phyloP scores from a whole-genome alignment of 192 early-diverging fungal species.

The Rhizophagus sp. region DNA sequence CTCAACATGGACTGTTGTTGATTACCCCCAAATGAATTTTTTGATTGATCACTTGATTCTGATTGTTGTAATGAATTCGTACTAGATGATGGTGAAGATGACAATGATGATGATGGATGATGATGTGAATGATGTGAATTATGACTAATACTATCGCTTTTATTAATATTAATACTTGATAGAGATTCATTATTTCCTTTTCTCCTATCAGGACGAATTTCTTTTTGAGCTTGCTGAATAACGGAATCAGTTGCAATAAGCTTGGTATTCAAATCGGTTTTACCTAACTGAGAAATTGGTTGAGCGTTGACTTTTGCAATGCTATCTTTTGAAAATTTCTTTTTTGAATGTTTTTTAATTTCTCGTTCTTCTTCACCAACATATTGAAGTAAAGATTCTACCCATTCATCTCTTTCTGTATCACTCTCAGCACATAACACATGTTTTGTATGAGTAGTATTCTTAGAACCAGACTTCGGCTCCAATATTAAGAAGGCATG shows the following conservation, averaged over 20 bases:
- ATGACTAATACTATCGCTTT: background rate
- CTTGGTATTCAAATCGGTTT: constrained; percentile 35
- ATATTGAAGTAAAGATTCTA: constrained; percentile 62
- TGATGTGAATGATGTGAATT: constrained; percentile 10
- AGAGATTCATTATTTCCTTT: constrained; percentile 11
- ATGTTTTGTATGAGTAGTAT: constrained; percentile 67
- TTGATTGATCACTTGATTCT: no score
- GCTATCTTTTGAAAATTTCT: constrained; percentile 24
- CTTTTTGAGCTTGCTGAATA: constrained; percentile 35
- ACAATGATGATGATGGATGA: background rate
- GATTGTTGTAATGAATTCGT: background rate
- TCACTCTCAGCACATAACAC: constrained; percentile 90
- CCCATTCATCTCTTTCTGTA: constrained; percentile 89
- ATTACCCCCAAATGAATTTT: background rate
- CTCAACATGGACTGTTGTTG: constrained; percentile 1
- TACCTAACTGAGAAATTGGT: constrained; percentile 38
- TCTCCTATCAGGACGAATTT: constrained; percentile 27
- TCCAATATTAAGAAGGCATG: constrained; percentile 89
- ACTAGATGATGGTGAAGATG: background rate
- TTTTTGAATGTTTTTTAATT: constrained; percentile 27
- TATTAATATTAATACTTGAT: background rate
- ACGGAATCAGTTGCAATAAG: constrained; percentile 38
- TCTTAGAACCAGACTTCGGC: constrained; percentile 61
- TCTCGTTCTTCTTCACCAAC: constrained; percentile 39
- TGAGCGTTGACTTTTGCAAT: constrained; percentile 39